These are phyloP conservation scores for Aspergillus fijiensis DNA, from an alignment of 2,329 filamentous ascomycete genomes.

Conservation along the genomic window DNA sequence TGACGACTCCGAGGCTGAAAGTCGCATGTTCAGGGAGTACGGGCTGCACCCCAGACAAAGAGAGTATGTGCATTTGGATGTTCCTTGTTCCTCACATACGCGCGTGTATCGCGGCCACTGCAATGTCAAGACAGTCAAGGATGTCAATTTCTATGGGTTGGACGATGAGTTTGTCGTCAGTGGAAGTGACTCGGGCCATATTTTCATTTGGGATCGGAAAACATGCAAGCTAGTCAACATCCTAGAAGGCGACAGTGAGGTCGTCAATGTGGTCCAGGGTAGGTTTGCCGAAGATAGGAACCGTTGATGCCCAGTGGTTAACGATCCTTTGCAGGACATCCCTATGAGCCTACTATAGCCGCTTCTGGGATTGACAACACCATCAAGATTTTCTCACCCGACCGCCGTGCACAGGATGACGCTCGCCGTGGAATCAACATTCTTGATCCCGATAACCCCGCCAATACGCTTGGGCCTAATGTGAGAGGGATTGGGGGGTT, in stretches of 20 bases:
- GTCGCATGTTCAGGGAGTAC: slow-evolving; percentile 48
- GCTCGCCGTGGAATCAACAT: slow-evolving; percentile 61
- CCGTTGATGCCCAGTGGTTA: slow-evolving; percentile 1
- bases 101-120: slow-evolving; percentile 63
- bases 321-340: slow-evolving; percentile 51
- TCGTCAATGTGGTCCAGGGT: slow-evolving; percentile 69
- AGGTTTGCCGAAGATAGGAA: slow-evolving; percentile 11
- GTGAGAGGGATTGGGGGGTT: slow-evolving; percentile 46
- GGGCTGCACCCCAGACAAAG: slow-evolving; percentile 51
- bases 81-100: slow-evolving; percentile 58
- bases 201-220: slow-evolving; percentile 69
- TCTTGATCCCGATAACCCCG: slow-evolving; percentile 46
- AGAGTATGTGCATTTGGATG: slow-evolving; percentile 53
- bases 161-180: slow-evolving; percentile 68
- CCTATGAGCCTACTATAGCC: slow-evolving; percentile 66
- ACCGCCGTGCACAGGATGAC: slow-evolving; percentile 56
- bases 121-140: slow-evolving; percentile 67
- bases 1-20: slow-evolving; percentile 33
- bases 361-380: slow-evolving; percentile 67
- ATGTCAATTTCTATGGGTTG: slow-evolving; percentile 67
- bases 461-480: slow-evolving; percentile 34
- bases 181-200: slow-evolving; percentile 64
- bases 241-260: slow-evolving; percentile 64
- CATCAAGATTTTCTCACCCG: slow-evolving; percentile 67
- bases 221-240: slow-evolving; percentile 63